Evolutionary conservation across 805 yeast species (phyloP).

Genomic region (Suhomyces kilbournensis): DNA sequence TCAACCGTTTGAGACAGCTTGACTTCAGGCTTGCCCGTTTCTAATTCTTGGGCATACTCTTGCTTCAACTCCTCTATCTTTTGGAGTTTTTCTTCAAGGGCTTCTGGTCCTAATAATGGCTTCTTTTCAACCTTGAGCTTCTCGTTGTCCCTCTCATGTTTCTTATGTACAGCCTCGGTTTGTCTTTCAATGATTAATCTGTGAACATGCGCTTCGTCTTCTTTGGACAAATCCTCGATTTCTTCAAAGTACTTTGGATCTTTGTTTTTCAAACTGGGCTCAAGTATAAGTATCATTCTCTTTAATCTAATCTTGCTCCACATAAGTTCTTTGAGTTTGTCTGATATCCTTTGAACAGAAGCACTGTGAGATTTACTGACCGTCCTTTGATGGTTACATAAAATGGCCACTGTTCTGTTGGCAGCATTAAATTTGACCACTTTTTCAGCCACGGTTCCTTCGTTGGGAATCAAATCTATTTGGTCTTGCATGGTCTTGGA

Average conservation of each 20-base stretch:
- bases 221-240: constrained; percentile 61
- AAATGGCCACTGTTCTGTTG: constrained; percentile 88
- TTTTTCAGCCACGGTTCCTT: constrained; percentile 85
- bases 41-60: constrained; percentile 55
- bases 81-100: constrained; percentile 55
- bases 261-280: constrained; percentile 50
- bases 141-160: constrained; percentile 74
- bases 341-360: constrained; percentile 74
- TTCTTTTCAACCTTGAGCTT: constrained; percentile 59
- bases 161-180: constrained; percentile 58
- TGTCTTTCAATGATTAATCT: constrained; percentile 61
- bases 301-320: constrained; percentile 82
- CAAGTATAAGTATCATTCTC: constrained; percentile 65
- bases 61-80: constrained; percentile 51
- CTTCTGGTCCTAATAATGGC: constrained; percentile 51
- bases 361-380: constrained; percentile 82
- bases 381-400: constrained; percentile 96
- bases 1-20: constrained; percentile 56
- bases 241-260: constrained; percentile 63
- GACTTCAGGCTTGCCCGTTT: constrained; percentile 56
- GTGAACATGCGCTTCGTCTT: constrained; percentile 60
- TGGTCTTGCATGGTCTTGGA: constrained; percentile 97
- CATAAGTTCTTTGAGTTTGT: constrained; percentile 70
- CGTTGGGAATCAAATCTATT: constrained; percentile 76
- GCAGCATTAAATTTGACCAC: constrained; percentile 90